A percentile compares a stretch with the other conserved stretches of the same genome.
Evolutionary conservation across 331 rosid genomes (phyloP).

Genomic region (Acacia concinna): DNA sequence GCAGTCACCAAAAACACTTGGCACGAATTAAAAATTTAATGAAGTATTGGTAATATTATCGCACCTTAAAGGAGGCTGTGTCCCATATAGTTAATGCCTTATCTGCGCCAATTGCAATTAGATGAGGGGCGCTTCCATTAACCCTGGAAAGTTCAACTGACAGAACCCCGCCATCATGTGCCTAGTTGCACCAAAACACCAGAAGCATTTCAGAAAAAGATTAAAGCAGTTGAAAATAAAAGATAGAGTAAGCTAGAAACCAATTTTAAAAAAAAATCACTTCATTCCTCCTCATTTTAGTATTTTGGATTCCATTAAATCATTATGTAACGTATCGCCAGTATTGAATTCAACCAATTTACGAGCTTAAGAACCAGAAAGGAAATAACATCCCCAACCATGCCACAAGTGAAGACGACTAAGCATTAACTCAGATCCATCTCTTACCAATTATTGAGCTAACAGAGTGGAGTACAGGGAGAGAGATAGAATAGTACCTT

Average conservation of each 20-base stretch:
- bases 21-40: background rate
- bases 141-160: slow-evolving; percentile 96
- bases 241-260: background rate
- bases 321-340: slow-evolving; percentile 7
- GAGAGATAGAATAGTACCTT: slow-evolving; percentile 50
- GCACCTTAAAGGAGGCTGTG: slow-evolving; percentile 87
- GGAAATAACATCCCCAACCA: slow-evolving; percentile 10
- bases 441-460: slow-evolving; percentile 26
- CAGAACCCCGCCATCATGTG: slow-evolving; percentile 99
- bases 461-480: slow-evolving; percentile 7
- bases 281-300: slow-evolving; percentile 10
- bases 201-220: background rate
- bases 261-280: background rate
- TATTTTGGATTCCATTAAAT: slow-evolving; percentile 1
- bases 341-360: slow-evolving; percentile 13
- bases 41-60: background rate
- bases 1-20: background rate
- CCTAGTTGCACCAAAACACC: slow-evolving; percentile 48
- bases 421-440: slow-evolving; percentile 18
- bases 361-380: slow-evolving; percentile 1
- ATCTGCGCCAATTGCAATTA: slow-evolving; percentile 96
- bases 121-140: slow-evolving; percentile 94
- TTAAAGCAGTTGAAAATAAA: background rate
- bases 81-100: slow-evolving; percentile 99
- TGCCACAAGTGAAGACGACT: slow-evolving; percentile 16